phyloP scores from a whole-genome alignment of 2,329 filamentous ascomycete species.

The Paecilomyces dactylethromorphus region DNA sequence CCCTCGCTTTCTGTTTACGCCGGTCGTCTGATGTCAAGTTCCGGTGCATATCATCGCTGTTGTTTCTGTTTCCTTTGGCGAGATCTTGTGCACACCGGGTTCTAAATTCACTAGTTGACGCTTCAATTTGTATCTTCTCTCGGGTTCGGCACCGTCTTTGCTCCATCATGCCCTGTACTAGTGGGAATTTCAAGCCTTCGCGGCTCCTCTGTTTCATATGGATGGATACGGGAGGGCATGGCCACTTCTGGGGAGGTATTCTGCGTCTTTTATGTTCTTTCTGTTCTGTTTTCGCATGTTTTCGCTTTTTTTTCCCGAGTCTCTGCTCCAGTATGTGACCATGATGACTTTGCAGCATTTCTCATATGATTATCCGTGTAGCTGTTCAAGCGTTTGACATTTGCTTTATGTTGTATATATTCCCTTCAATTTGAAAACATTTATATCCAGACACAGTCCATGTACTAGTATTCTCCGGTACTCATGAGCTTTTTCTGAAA shows the following conservation, averaged over 20 bases:
- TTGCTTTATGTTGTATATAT: slow-evolving; percentile 11
- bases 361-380: slow-evolving; percentile 9
- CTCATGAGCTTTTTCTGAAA: background rate
- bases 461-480: background rate
- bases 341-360: slow-evolving; percentile 10
- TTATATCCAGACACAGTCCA: too few relatives aligned
- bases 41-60: background rate
- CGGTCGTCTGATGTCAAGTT: background rate
- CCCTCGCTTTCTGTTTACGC: background rate
- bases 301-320: background rate
- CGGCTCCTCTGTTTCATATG: background rate
- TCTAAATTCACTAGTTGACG: background rate
- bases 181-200: background rate
- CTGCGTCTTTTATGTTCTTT: background rate
- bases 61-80: background rate
- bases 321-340: background rate
- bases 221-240: background rate
- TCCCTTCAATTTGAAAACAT: slow-evolving; percentile 4
- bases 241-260: background rate
- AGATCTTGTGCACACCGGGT: background rate
- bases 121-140: background rate
- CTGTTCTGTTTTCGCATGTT: background rate
- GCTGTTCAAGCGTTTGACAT: slow-evolving; percentile 15
- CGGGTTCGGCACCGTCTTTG: background rate
- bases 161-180: background rate